Base-by-base conservation (phyloP, 495 filamentous ascomycete species). In the Talaromyces proteolyticus region DNA sequence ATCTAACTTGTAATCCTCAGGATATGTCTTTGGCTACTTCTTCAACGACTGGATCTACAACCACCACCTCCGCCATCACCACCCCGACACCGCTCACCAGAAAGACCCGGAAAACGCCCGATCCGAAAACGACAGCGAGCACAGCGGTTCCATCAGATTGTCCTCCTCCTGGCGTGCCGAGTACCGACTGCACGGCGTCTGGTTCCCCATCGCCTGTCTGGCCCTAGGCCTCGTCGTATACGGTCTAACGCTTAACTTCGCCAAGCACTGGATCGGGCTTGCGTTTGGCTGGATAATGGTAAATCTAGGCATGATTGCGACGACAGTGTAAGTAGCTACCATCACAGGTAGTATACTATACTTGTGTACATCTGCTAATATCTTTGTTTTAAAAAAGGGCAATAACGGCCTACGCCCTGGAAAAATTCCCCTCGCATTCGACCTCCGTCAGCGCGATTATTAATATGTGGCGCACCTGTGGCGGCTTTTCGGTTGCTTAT, bases 401-500 rank as follows among this genome's bases (percentile, higher is more conserved):
- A 14, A 66, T 72, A 14, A 67, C 65, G 16, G 65, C 63, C n/a
- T 63, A 68, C 47, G 56, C 29, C 3, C 59, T 75, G 6, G 74
- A 75, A 44, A 65, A 62, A 52, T 76, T 70, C 46, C 73, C 74
- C 5, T 43, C 63, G 4, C 64, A 72, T 39, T 58, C 69, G 0
- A 70, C 70, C 1, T 57, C 67, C 6, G 70, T 68, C 12, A 66
- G 63, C 1, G 64, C 67, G 7, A 75, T 73, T 34, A 52, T 75
- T 23, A 74, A 70, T 36, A 63, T 66, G 49, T 72, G 67, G 66
- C 66, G 72, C 7, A 73, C 68, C 7, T 63, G 64, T 20, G 67
- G 69, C 47, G 74, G 74, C 2, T 77, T 77, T 42, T 61, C 62
- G 0, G 69, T 77, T 16, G 66, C 62, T 12, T 76, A 77, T 44